Base-by-base conservation (phyloP, 768 basidiomycete species). In the Leccinum subgranulosum region DNA sequence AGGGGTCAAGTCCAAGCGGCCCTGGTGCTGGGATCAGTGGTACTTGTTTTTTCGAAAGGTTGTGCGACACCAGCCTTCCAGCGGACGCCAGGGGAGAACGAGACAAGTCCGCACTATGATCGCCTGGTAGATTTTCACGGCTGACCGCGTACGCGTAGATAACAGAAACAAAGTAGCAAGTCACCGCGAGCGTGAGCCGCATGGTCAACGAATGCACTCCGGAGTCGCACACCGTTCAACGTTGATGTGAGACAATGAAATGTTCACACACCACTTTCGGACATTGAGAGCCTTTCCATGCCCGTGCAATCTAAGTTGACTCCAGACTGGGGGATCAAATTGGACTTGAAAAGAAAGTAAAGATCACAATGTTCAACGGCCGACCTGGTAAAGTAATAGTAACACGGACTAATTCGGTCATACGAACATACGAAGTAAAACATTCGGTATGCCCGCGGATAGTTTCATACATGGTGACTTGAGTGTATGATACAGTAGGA, bases 1-100 rank as follows among this genome's bases (percentile, higher is more conserved):
- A 81, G 0, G 79, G 80, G 46, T 81, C 61, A 11, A 77, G 67
- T 21, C 55, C 23, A 23, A 28, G 41, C 14, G 28, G 15, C 10
- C 17, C 10, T 11, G 3, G 39, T 3, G 28, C 46, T 6, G 12
- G 0, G 2, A 34, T 34, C 48, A 51, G 31, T 4, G 49, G 41
- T 12, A 36, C 29, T 58, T 49, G 61, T 43, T 59, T 46, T 12
- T 11, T 33, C 50, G 45, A 21, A 10, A 23, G 0, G 23, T 31
- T 50, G 7, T 7, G 28, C 45, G 54, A 36, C 2, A 31, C 12
- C 17, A 25, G 28, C 39, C 33, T 33, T 33, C 11, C 43, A 21
- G 49, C 31, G 7, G n/a, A 23, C 4, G 19, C 19, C 41, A 17
- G 31, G 12, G 34, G 27, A 8, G 31, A 34, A 27, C 2, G 53